Base-by-base conservation (phyloP, 305 asterid species). In the Salvia sclarea region DNA sequence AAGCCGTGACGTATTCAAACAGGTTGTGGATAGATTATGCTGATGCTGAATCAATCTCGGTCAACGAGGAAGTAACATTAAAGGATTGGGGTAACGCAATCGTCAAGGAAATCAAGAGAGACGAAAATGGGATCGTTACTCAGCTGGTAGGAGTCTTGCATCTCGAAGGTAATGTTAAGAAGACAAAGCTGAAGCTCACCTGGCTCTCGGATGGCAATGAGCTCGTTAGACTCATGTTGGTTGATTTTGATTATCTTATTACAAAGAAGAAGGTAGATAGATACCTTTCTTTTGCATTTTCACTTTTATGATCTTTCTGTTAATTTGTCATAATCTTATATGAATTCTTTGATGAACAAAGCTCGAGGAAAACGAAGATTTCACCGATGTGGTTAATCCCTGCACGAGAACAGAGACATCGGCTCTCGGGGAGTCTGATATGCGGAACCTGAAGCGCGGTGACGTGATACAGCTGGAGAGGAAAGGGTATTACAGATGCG, bases 11-110 rank as follows among this genome's bases (percentile, higher is more conserved):
- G 35, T 93, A 73, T 75, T 78, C 91, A 14, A 87, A 81, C 38
- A 90, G 82, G 53, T 78, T 90, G 47, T 88, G 95, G 96, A 83
- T 93, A 60, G 97, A 93, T 25, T 88, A 83, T 75, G 91, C 84
- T 35, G 98, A 93, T 81, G 96, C 96, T 12, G 81, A 76, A 76
- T 79, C 81, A 53, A 90, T 93, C 69, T 81, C 96, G 3, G 83
- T 50, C 5, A 54, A 77, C 8, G 97, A 93, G 82, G 98, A 93
- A 76, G 91, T 93, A 25, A 93, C 97, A 55, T 62, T 93, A 61
- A 93, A 88, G 86, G 98, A 90, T 74, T 93, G 97, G 97, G 98
- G 98, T 9, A 90, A 93, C 74, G 94, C 97, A 9, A 81, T 93
- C 10, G 86, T 93, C 49, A 88, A 87, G 72, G 90, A 88, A 64